These are phyloP conservation scores for Solanum phureja DNA, from an alignment of 257 asterid species.

Conservation along the genomic window DNA sequence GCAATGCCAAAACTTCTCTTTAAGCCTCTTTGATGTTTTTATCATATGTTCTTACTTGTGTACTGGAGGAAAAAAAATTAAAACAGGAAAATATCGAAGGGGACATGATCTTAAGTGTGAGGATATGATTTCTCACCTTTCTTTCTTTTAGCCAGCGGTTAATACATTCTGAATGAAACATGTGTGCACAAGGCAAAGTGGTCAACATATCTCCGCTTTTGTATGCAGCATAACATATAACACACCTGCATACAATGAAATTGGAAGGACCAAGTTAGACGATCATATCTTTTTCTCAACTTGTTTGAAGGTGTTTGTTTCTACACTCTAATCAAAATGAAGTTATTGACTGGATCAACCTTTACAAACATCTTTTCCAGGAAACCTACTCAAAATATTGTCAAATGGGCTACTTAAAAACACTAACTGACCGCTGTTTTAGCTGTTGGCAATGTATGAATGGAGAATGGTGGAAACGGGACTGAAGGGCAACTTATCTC, in stretches of 20 bases:
- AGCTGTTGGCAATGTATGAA: neutral
- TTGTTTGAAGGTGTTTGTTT: neutral
- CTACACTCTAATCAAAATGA: neutral
- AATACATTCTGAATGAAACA: slow-evolving; percentile 71
- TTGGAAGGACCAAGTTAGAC: neutral
- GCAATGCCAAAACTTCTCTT: neutral
- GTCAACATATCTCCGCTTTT: slow-evolving; percentile 48
- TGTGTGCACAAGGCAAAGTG: slow-evolving; percentile 81
- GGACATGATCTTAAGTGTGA: neutral
- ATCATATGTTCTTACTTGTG: neutral
- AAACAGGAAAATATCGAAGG: neutral
- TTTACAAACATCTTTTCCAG: neutral
- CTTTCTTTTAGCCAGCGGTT: slow-evolving; percentile 58
- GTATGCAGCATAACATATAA: slow-evolving; percentile 63
- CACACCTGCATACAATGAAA: slow-evolving; percentile 47
- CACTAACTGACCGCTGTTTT: neutral
- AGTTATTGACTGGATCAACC: neutral
- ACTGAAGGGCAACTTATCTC: neutral
- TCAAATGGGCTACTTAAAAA: neutral
- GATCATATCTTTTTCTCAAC: neutral
- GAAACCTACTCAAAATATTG: neutral
- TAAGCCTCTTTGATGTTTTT: neutral
- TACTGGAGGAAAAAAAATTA: neutral
- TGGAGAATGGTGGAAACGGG: neutral
- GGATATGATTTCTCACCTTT: slow-evolving; percentile 32